These are phyloP conservation scores for Gyrodon lividus DNA, from an alignment of 768 basidiomycete species.

Conservation along the genomic window DNA sequence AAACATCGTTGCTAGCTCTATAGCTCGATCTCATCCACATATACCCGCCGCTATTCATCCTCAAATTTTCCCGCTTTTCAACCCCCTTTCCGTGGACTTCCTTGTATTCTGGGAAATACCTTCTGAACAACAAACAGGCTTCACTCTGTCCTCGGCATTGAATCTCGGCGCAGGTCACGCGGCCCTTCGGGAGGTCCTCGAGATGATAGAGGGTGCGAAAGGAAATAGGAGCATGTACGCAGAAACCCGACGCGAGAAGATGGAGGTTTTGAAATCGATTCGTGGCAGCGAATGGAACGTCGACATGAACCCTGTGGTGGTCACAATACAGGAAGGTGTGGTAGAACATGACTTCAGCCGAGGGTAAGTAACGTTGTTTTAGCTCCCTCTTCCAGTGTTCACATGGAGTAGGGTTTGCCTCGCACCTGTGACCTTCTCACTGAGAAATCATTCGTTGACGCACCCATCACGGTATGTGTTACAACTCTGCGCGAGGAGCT, in stretches of 20 bases:
- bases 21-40: constrained; percentile 47
- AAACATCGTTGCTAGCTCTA: constrained; percentile 36
- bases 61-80: constrained; percentile 76
- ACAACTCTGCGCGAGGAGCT: constrained; percentile 37
- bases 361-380: constrained; percentile 51
- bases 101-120: constrained; percentile 76
- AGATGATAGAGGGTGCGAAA: constrained; percentile 59
- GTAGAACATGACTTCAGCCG: constrained; percentile 62
- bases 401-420: constrained; percentile 49
- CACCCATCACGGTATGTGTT: constrained; percentile 59
- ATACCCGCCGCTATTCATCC: constrained; percentile 53
- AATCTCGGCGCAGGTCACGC: constrained; percentile 71
- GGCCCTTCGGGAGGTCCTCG: constrained; percentile 57
- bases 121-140: constrained; percentile 57
- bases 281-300: constrained; percentile 70
- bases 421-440: constrained; percentile 49
- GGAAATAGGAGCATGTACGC: constrained; percentile 86
- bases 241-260: constrained; percentile 77
- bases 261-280: constrained; percentile 65
- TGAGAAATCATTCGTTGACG: constrained; percentile 74
- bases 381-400: not conserved
- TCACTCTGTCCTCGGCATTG: constrained; percentile 55
- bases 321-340: constrained; percentile 45
- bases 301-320: constrained; percentile 73
- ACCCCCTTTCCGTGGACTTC: constrained; percentile 70